Conservation (phyloP, 2,329 filamentous ascomycete species). For the Claviceps sorghi region DNA sequence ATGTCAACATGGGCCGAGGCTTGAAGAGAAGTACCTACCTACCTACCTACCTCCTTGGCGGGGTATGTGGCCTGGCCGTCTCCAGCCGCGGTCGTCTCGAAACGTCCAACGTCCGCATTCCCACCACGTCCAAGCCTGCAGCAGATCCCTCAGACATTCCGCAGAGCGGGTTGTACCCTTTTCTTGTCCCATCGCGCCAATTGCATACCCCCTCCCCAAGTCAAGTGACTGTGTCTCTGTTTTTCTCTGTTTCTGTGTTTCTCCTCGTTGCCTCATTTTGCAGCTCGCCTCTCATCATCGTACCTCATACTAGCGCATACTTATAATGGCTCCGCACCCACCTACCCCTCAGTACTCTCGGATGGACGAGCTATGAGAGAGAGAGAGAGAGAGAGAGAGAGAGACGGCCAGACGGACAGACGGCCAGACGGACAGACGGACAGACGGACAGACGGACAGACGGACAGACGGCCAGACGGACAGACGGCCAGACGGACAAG, state of each 20-base stretch:
- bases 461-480: too few species aligned
- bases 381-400: not conserved
- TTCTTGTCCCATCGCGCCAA: not conserved
- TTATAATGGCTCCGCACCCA: slow-evolving; percentile 1
- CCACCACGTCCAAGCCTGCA: not conserved
- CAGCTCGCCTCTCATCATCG: not conserved
- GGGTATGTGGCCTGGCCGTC: not conserved
- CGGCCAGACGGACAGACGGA: too few species aligned
- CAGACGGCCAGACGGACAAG: too few species aligned
- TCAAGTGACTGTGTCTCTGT: not conserved
- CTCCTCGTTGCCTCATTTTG: not conserved
- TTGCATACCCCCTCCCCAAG: not conserved
- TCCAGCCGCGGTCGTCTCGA: not conserved
- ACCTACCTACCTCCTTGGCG: too few species aligned
- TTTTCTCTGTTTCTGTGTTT: too few species aligned
- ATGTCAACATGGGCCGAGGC: slow-evolving; percentile 3
- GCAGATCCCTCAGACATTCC: not conserved
- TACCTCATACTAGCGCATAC: not conserved
- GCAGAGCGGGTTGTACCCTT: not conserved
- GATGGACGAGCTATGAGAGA: not conserved
- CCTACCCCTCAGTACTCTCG: not conserved
- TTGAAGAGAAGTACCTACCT: too few species aligned
- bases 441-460: not conserved
- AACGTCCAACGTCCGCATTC: not conserved
- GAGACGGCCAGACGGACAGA: too few species aligned